These are phyloP conservation scores for Ephemerocybe angulata DNA, from an alignment of 768 basidiomycete species.

Conservation along the genomic window DNA sequence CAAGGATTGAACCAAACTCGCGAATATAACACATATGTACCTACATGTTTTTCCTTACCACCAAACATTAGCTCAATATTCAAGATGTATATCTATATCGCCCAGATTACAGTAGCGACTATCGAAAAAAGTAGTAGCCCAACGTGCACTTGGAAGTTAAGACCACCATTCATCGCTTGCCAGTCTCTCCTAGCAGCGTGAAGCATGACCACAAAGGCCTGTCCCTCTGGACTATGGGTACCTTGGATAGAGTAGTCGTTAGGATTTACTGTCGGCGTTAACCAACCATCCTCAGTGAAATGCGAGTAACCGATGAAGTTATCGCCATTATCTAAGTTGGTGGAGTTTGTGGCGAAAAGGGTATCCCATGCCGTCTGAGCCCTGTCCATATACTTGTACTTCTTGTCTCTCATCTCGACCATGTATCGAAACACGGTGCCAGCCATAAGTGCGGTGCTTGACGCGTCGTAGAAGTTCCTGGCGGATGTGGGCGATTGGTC, in stretches of 20 bases:
- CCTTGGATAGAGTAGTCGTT: slow-evolving; percentile 35
- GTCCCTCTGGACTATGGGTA: slow-evolving; percentile 71
- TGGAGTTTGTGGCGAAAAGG: slow-evolving; percentile 2
- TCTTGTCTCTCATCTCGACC: slow-evolving; percentile 44
- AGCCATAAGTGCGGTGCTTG: slow-evolving; percentile 73
- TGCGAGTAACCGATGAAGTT: slow-evolving; percentile 32
- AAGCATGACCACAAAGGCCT: slow-evolving; percentile 77
- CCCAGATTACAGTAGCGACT: no score
- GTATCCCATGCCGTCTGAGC: slow-evolving; percentile 42
- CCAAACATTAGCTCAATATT: no score
- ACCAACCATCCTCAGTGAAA: slow-evolving; percentile 59
- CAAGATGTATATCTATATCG: no score
- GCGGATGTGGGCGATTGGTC: slow-evolving; percentile 37
- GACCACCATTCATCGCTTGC: no score
- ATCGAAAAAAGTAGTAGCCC: no score
- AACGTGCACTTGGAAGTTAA: no score
- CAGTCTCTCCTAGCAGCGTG: slow-evolving; percentile 76
- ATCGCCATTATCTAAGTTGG: neutral
- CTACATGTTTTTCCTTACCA: no score
- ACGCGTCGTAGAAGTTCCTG: slow-evolving; percentile 64
- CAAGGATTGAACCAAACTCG: no score
- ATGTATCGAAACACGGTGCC: slow-evolving; percentile 73
- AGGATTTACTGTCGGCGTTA: slow-evolving; percentile 75
- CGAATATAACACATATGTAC: no score
- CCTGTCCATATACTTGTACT: slow-evolving; percentile 46